These are phyloP conservation scores for Arachnomyces sp. DNA, from an alignment of 2,329 filamentous ascomycete species.

Conservation along the genomic window DNA sequence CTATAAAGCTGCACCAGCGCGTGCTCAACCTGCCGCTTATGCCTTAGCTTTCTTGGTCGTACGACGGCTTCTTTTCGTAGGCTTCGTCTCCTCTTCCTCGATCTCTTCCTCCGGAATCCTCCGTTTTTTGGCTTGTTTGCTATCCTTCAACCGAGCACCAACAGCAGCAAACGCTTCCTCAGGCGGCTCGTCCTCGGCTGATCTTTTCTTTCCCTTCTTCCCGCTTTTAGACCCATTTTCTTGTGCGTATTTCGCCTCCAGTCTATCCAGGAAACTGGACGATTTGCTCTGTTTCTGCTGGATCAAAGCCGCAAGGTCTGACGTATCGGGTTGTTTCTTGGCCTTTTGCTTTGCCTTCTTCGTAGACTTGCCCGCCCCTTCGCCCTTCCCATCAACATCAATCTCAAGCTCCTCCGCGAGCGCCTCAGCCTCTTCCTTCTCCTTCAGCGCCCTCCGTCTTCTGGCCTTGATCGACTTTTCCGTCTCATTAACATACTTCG, in stretches of 20 bases:
- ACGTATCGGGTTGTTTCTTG: slow-evolving; percentile 21
- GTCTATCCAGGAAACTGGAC: slow-evolving; percentile 57
- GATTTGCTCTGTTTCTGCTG: slow-evolving; percentile 58
- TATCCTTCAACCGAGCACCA: slow-evolving; percentile 21
- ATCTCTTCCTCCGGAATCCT: slow-evolving; percentile 22
- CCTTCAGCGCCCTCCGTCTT: slow-evolving; percentile 54
- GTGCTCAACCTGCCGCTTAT: no score
- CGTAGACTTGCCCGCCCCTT: slow-evolving; percentile 29
- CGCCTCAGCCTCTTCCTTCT: slow-evolving; percentile 63
- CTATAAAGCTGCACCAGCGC: no score
- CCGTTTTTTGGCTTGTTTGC: slow-evolving; percentile 1
- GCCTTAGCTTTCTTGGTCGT: no score
- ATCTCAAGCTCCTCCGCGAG: slow-evolving; percentile 67
- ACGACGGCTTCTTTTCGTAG: no score
- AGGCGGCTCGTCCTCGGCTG: slow-evolving; percentile 45
- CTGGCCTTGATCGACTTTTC: slow-evolving; percentile 54
- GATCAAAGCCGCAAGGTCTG: slow-evolving; percentile 65
- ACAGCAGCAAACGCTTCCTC: slow-evolving; percentile 53
- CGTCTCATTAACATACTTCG: slow-evolving; percentile 65
- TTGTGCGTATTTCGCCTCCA: slow-evolving; percentile 68
- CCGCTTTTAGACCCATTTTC: slow-evolving; percentile 24
- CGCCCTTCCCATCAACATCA: slow-evolving; percentile 51
- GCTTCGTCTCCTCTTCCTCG: slow-evolving; percentile 13
- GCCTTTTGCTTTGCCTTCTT: slow-evolving; percentile 38
- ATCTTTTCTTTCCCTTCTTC: slow-evolving; percentile 44